These are phyloP conservation scores for Rhynchospora breviuscula DNA, from an alignment of 176 grass and related monocot genomes.

Conservation along the genomic window DNA sequence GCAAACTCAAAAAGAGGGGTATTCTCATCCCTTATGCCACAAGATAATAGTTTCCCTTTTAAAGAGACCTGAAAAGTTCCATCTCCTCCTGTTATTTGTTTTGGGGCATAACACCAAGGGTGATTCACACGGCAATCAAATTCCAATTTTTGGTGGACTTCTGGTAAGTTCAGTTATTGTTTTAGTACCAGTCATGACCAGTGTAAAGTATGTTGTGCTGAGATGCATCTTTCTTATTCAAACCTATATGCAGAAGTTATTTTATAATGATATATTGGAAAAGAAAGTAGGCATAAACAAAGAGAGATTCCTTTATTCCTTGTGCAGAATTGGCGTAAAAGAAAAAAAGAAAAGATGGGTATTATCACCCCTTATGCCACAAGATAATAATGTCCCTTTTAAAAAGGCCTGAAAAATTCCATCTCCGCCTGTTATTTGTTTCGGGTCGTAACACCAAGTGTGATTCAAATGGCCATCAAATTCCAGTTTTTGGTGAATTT, in stretches of 20 bases:
- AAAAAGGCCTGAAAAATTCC: constrained; percentile 46
- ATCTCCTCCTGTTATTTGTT: constrained; percentile 60
- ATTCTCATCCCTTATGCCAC: constrained; percentile 71
- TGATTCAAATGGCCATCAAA: constrained; percentile 55
- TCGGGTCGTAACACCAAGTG: constrained; percentile 60
- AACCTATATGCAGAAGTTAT: not conserved
- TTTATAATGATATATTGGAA: not conserved
- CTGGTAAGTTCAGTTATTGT: constrained; percentile 43
- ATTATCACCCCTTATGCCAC: constrained; percentile 70
- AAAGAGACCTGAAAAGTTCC: constrained; percentile 47
- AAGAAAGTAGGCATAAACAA: not conserved
- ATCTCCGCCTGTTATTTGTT: constrained; percentile 59
- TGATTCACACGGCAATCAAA: constrained; percentile 53
- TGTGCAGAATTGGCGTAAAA: constrained; percentile 16
- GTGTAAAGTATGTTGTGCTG: not conserved
- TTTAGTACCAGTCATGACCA: not conserved
- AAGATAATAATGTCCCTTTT: constrained; percentile 65
- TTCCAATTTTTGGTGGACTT: constrained; percentile 65
- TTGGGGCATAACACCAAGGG: constrained; percentile 61
- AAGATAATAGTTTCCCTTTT: constrained; percentile 63
- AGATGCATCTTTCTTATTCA: not conserved
- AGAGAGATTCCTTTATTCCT: not conserved
- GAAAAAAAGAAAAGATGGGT: constrained; percentile 44
- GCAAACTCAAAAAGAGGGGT: constrained; percentile 39
- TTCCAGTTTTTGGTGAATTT: constrained; percentile 64